A percentile compares a stretch with the other conserved stretches of the same genome.
These are phyloP conservation scores for Microbotryum violaceum DNA, from an alignment of 1,284 basidiomycete species.

Conservation along the genomic window DNA sequence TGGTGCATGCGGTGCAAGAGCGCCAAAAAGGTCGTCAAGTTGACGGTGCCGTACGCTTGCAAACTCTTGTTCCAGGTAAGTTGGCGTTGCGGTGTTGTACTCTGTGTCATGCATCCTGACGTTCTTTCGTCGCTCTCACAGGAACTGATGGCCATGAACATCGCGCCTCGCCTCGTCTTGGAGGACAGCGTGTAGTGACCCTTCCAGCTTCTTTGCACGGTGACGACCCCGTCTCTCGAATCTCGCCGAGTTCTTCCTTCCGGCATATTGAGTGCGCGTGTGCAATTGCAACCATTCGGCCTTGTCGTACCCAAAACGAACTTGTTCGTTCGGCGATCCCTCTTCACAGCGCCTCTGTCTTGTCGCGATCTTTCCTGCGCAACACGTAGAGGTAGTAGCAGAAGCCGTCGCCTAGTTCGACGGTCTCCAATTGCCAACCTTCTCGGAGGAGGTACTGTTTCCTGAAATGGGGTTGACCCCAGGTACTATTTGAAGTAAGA, in stretches of 20 bases:
- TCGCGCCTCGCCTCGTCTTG: conserved; percentile 43
- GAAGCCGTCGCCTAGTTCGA: conserved; percentile 24
- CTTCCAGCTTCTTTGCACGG: background rate
- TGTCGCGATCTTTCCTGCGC: background rate
- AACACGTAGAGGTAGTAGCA: conserved; percentile 22
- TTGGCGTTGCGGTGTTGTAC: background rate
- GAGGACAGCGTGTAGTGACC: conserved; percentile 19
- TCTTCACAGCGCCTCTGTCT: too few relatives aligned
- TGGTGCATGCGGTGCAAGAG: conserved; percentile 81
- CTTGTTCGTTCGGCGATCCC: too few relatives aligned
- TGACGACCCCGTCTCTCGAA: too few relatives aligned
- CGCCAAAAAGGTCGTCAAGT: conserved; percentile 86
- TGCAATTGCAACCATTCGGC: too few relatives aligned
- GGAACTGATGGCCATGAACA: conserved; percentile 43
- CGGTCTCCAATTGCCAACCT: conserved; percentile 19
- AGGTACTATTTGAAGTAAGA: conserved; percentile 2
- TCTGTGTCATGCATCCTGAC: too few relatives aligned
- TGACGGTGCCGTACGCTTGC: conserved; percentile 97
- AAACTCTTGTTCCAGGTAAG: conserved; percentile 91
- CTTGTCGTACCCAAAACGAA: too few relatives aligned
- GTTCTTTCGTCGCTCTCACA: background rate
- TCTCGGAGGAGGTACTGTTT: conserved; percentile 14
- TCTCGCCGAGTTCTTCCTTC: too few relatives aligned
- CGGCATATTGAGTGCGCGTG: too few relatives aligned
- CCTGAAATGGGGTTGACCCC: conserved; percentile 26